Base-by-base conservation (phyloP, 108 stramenopile genomes). In the Discostella pseudostelligera region DNA sequence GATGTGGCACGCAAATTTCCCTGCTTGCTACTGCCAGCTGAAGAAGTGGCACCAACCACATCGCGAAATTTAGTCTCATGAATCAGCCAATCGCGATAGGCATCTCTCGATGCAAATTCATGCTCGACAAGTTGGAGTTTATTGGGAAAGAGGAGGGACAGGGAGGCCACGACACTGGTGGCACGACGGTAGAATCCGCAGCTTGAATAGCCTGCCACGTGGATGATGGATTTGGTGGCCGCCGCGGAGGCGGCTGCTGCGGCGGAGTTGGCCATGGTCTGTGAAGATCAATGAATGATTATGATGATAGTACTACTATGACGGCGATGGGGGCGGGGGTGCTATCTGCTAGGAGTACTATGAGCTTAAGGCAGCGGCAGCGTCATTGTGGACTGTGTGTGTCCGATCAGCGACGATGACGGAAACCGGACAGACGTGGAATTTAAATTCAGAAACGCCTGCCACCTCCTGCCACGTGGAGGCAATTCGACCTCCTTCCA, bases 141-240 rank as follows among this genome's bases (percentile, higher is more conserved):
- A 24, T 72, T 74, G 47, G 93, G 93, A 66, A 91, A 94, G 32
- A 94, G 74, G 50, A 94, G 46, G 36, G 89, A 76, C 39, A 94
- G 67, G 44, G 89, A 90, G 22, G 80, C 70, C 28, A 94, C 82
- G 36, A 90, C 87, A 44, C 61, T 65, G 10, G 80, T 59, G 21
- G 84, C 81, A 42, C 89, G 83, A 43, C 79, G 83, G 74, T 90
- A 94, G 72, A 94, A 94, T 3, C 93, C 93, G 59, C 93, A 76
- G 53, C 44, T 25, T 19, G 43, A 29, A 54, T 76, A 68, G 35
- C 74, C 65, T 19, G 65, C 65, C 19, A 66, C 65, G 54, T 66
- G 65, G 39, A 66, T 16, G 39, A 66, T 55, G 54, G 51, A 43
- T 35, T 54, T 56, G 9, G 65, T 20, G 12, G 65, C 65, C 6